Conservation (phyloP, 2,329 filamentous ascomycete species). For the Cercospora zeae-maydis region DNA sequence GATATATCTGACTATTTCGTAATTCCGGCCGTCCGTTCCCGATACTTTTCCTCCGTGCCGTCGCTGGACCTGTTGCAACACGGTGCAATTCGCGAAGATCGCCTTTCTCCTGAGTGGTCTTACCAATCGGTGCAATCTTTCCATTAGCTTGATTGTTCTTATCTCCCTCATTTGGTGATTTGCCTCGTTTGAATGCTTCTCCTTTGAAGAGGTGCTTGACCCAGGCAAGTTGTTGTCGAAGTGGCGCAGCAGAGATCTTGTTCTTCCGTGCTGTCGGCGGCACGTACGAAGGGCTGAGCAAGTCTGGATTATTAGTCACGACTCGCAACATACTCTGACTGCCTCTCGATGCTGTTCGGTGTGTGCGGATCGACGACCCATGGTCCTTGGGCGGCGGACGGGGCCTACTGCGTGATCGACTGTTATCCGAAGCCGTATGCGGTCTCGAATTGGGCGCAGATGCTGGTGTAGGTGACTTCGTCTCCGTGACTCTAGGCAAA, state of each 20-base stretch:
- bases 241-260: conserved; percentile 58
- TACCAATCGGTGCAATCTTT: conserved; percentile 20
- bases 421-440: conserved; percentile 40
- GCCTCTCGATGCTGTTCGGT: conserved; percentile 30
- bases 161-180: conserved; percentile 46
- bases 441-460: conserved; percentile 47
- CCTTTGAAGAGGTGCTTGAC: conserved; percentile 73
- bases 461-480: conserved; percentile 41
- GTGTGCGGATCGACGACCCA: conserved; percentile 57
- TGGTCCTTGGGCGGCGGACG: conserved; percentile 82
- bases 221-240: conserved; percentile 63
- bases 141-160: conserved; percentile 23
- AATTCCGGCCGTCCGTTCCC: conserved; percentile 38
- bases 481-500: conserved; percentile 72
- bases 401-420: conserved; percentile 73
- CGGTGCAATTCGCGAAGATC: conserved; percentile 36
- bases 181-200: conserved; percentile 57
- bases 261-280: conserved; percentile 45
- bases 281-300: conserved; percentile 51
- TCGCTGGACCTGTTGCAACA: conserved; percentile 33
- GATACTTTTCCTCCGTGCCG: conserved; percentile 34
- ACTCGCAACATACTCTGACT: conserved; percentile 82
- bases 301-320: conserved; percentile 66
- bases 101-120: conserved; percentile 19
- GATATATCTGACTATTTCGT: conserved; percentile 39